phyloP scores from a whole-genome alignment of 164 flowering plant species.

The Aristolochia fimbriata region DNA sequence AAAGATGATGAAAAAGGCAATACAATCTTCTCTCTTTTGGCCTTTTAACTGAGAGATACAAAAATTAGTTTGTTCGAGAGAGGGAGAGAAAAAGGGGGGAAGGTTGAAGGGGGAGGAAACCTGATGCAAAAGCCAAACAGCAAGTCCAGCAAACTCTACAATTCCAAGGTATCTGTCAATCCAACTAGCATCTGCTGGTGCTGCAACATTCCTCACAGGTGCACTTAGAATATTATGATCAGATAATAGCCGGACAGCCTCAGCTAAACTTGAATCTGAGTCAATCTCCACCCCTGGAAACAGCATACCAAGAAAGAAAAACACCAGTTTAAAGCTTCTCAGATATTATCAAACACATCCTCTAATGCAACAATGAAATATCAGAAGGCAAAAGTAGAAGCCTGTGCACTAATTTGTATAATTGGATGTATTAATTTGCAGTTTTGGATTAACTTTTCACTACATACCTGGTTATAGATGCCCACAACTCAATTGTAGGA shows the following conservation, averaged over 20 bases:
- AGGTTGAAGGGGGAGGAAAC: constrained; percentile 32
- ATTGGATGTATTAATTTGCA: too few relatives aligned
- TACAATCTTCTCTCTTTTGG: neutral
- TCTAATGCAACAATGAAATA: too few relatives aligned
- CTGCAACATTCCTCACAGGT: constrained; percentile 79
- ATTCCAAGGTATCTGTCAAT: constrained; percentile 89
- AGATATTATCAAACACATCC: too few relatives aligned
- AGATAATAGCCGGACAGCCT: constrained; percentile 71
- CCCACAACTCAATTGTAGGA: too few relatives aligned
- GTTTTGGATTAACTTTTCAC: too few relatives aligned
- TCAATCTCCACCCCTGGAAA: constrained; percentile 70
- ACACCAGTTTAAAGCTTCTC: too few relatives aligned
- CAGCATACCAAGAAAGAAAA: neutral
- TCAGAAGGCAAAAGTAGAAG: too few relatives aligned
- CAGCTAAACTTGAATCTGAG: constrained; percentile 75
- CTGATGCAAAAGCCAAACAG: constrained; percentile 96
- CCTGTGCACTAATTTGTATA: too few relatives aligned
- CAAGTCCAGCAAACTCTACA: constrained; percentile 93
- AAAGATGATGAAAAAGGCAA: neutral
- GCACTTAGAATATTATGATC: constrained; percentile 74
- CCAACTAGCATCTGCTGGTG: constrained; percentile 93
- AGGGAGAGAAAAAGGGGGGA: neutral
- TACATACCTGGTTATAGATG: too few relatives aligned
- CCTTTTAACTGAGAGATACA: neutral
- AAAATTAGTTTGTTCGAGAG: neutral